Evolutionary conservation across 345 rosid species (phyloP).

Genomic region (Citrus australasica): DNA sequence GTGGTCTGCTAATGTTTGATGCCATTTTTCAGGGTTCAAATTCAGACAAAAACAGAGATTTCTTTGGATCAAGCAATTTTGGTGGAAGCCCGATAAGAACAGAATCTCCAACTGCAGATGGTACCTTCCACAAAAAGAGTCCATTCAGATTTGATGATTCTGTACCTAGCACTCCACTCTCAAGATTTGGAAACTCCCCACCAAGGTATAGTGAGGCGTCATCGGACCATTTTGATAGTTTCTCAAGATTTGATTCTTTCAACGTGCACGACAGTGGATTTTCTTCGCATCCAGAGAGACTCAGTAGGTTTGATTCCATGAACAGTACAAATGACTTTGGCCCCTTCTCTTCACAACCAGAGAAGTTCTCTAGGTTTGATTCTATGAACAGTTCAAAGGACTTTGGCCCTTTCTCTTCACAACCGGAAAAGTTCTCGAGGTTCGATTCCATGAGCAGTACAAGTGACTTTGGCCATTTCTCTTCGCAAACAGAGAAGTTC

Average conservation of each 20-base stretch:
- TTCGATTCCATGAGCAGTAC: conserved; percentile 41
- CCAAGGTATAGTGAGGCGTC: conserved; percentile 78
- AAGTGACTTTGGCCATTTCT: conserved; percentile 23
- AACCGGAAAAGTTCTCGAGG: conserved; percentile 56
- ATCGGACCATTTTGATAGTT: conserved; percentile 62
- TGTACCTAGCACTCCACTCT: conserved; percentile 76
- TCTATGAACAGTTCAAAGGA: conserved; percentile 28
- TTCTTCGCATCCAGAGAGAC: conserved; percentile 55
- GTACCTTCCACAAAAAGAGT: conserved; percentile 49
- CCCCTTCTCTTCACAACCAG: conserved; percentile 51
- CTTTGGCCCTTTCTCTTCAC: conserved; percentile 35
- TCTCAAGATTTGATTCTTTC: conserved; percentile 94
- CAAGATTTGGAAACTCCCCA: conserved; percentile 79
- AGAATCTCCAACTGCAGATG: conserved; percentile 56
- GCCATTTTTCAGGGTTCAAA: conserved; percentile 42
- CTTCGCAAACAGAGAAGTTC: conserved; percentile 52
- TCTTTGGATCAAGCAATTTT: conserved; percentile 63
- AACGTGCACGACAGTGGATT: conserved; percentile 57
- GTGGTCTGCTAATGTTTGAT: conserved; percentile 5
- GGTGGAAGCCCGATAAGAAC: conserved; percentile 50
- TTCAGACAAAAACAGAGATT: conserved; percentile 39
- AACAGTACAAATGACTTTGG: conserved; percentile 17
- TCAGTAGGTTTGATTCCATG: conserved; percentile 50
- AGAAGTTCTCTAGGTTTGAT: conserved; percentile 54
- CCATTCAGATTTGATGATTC: conserved; percentile 80